Percentiles rank a stretch among this genome's conserved stretches.
Evolutionary conservation across 345 rosid species (phyloP).

Genomic region (Hirschfeldia incana): DNA sequence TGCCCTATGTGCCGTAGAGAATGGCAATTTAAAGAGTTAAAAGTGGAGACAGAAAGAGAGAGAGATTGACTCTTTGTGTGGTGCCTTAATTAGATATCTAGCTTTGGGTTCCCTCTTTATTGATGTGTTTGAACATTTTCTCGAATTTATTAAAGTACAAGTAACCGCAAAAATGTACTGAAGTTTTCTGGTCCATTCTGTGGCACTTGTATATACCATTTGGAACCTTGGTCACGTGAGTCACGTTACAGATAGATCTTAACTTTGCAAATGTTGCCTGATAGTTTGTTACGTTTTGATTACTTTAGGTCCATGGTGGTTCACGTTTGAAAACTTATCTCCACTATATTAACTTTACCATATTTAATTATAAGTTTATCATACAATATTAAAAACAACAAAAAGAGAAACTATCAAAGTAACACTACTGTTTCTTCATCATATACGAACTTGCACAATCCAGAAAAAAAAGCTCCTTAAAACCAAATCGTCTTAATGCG

Average conservation of each 20-base stretch:
- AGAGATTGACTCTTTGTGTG: neutral
- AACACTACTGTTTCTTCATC: neutral
- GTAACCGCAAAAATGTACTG: neutral
- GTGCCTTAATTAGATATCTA: neutral
- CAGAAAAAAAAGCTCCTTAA: neutral
- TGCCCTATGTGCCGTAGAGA: conserved; percentile 94
- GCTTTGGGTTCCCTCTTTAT: neutral
- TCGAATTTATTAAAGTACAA: neutral
- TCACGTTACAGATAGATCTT: neutral
- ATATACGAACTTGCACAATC: neutral
- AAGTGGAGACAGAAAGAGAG: neutral
- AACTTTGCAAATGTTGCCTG: neutral
- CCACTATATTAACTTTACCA: neutral
- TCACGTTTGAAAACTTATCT: neutral
- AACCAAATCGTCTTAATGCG: neutral
- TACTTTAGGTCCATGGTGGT: neutral
- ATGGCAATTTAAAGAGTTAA: conserved; percentile 72
- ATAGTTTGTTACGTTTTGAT: neutral
- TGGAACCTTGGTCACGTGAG: neutral
- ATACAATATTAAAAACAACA: neutral
- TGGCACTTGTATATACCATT: neutral
- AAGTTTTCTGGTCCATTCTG: neutral
- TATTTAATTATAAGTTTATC: neutral
- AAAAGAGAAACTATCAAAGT: neutral
- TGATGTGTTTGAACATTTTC: neutral